These are phyloP conservation scores for Meyerozyma athensensis DNA, from an alignment of 1,139 yeast species.

Conservation along the genomic window DNA sequence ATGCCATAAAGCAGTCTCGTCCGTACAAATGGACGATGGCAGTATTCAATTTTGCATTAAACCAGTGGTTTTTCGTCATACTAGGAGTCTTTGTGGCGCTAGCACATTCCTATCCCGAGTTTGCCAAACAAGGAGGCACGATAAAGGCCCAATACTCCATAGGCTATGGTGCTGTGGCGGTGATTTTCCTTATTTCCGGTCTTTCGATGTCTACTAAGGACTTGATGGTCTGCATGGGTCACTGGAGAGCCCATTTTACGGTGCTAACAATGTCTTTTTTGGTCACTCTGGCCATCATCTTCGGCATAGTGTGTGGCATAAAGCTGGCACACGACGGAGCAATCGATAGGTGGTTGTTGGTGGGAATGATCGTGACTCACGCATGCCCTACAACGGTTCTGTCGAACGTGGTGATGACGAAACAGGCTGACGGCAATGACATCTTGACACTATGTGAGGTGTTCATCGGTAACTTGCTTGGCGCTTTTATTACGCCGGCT, in stretches of 20 bases:
- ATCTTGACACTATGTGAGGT: slow-evolving; percentile 78
- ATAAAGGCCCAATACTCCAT: slow-evolving; percentile 70
- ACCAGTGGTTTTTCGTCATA: slow-evolving; percentile 71
- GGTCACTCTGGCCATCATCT: slow-evolving; percentile 70
- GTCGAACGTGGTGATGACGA: slow-evolving; percentile 91
- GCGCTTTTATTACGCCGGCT: slow-evolving; percentile 86
- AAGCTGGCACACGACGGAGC: slow-evolving; percentile 49
- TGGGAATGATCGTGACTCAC: slow-evolving; percentile 76
- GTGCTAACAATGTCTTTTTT: slow-evolving; percentile 66
- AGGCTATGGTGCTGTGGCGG: slow-evolving; percentile 82
- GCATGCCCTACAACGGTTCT: slow-evolving; percentile 90
- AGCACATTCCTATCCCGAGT: slow-evolving; percentile 74
- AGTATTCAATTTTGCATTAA: slow-evolving; percentile 25
- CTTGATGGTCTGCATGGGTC: slow-evolving; percentile 52
- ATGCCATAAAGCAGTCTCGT: neutral
- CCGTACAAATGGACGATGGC: slow-evolving; percentile 5
- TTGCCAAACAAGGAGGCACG: slow-evolving; percentile 80
- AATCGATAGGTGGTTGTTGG: slow-evolving; percentile 70
- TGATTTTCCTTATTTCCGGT: slow-evolving; percentile 78
- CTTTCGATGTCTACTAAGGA: slow-evolving; percentile 65
- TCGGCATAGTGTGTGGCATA: slow-evolving; percentile 69
- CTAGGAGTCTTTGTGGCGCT: slow-evolving; percentile 69
- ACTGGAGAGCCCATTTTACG: slow-evolving; percentile 81
- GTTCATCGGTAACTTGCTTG: slow-evolving; percentile 74
- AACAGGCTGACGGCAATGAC: slow-evolving; percentile 74